Evolutionary conservation across 495 filamentous ascomycete genomes (phyloP), one percentile per base, ranked within the genome.

Genomic region (Cercophora samala): DNA sequence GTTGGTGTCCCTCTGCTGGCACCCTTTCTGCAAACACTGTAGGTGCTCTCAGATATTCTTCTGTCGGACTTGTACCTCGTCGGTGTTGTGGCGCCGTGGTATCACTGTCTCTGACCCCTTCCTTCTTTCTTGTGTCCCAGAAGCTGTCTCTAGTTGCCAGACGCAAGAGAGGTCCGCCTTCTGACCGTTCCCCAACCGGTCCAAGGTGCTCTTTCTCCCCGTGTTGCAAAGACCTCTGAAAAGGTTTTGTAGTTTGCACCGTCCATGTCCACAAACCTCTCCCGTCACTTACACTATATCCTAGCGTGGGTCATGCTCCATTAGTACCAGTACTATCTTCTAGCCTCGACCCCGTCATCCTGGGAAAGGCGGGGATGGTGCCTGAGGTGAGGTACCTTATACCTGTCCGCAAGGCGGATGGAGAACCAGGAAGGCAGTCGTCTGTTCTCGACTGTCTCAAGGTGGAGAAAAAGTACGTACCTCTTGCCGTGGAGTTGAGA

Each of bases 1-100:
- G n/a, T 4, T 63, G 60, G 29, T 53, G 46, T 26, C 52, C 62
- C 23, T 60, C 58, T 60, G 18, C 37, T 42, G 17, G 19, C 19
- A 13, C 5, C 51, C 42, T 46, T 4, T 58, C 23, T 37, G n/a
- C 60, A 54, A 29, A 60, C 21, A 29, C 4, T 46, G n/a, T n/a
- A n/a, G n/a, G n/a, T n/a, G n/a, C n/a, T n/a, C n/a, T n/a, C n/a
- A n/a, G 37, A 46, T 13, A 46, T 46, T 46, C 37, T 46, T 46
- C 37, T 46, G 37, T 46, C 37, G 13, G 37, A 46, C 37, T 1
- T 46, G 29, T 32, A 32, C 29, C 29, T 32, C 8, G 29, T 32
- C 29, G 29, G 29, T 32, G 8, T 8, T 32, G 37, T 46, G 37
- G 37, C 37, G 37, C 37, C 37, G 15, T 46, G 37, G 37, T 46